Evolutionary conservation across 2,329 filamentous ascomycete species (phyloP), one percentile per base, ranked within the genome.

Genomic region (Pochonia chlamydosporia): DNA sequence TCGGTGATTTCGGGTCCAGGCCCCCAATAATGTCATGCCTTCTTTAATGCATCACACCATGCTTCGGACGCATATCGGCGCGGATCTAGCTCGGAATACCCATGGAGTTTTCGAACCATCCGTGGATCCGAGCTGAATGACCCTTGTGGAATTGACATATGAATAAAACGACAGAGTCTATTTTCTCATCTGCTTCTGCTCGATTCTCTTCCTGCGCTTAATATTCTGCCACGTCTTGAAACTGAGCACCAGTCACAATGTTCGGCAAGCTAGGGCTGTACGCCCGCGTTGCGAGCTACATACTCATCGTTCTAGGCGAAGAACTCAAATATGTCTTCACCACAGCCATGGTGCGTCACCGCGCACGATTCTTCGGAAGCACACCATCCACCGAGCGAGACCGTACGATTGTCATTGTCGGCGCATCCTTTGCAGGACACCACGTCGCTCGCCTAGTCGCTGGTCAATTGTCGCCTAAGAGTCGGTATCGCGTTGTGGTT

Each of bases 391-490:
- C 48, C 10, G 49, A 53, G 1, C 55, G 64, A 31, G 61, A 66
- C 41, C 54, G 54, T 48, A 80, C 74, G 48, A 72, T 83, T 36
- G 70, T 81, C 49, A 66, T 82, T 8, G 58, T 83, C 23, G 79
- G 79, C 28, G 79, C 73, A 42, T 81, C 77, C 0, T 82, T 81
- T 54, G 76, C 76, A 0, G 80, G 80, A 3, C 71, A 72, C 50
- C 67, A 74, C 39, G 68, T 71, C 5, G 72, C 72, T 1, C 66
- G 67, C n/a, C 62, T 68, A 9, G 68, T 83, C 4, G 66, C 72
- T n/a, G 61, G 67, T 20, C 64, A 69, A 4, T 59, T 83, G 0
- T 73, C 78, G 0, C 66, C 70, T 0, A 62, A 71, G 28, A 68
- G 64, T 28, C 62, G 58, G 8, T 80, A 74, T 58, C 68, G 70